Conservation (phyloP, 2,329 filamentous ascomycete species). For the Fusarium stilboides region DNA sequence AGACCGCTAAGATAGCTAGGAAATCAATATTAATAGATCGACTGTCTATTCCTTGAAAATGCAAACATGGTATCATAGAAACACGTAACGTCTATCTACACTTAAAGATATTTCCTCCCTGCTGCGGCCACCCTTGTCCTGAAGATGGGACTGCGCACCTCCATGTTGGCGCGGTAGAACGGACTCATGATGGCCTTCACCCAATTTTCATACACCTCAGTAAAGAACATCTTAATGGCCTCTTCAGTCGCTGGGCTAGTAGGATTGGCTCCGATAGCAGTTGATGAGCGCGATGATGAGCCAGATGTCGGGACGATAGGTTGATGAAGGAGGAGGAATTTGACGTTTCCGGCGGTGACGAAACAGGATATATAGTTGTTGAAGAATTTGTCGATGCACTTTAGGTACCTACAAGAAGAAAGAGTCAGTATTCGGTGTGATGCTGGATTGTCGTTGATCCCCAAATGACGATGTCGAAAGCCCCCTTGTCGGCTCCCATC, state of each 20-base stretch:
- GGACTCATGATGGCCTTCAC: conserved; percentile 98
- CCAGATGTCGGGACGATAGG: conserved; percentile 66
- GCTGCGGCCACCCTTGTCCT: conserved; percentile 85
- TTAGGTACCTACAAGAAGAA: conserved; percentile 81
- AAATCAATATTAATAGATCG: background rate
- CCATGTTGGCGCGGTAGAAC: conserved; percentile 90
- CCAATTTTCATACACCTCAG: conserved; percentile 96
- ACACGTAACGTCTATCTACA: conserved; percentile 19
- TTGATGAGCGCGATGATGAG: conserved; percentile 69
- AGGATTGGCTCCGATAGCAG: conserved; percentile 86
- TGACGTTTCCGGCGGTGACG: conserved; percentile 91
- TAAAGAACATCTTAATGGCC: conserved; percentile 94
- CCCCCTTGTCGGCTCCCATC: conserved; percentile 7
- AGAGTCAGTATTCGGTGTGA: conserved; percentile 12
- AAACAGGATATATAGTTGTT: conserved; percentile 96
- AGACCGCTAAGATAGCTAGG: background rate
- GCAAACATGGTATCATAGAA: conserved; percentile 46
- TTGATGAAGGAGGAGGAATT: conserved; percentile 94
- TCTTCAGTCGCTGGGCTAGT: conserved; percentile 93
- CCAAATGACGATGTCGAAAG: background rate
- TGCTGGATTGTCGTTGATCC: background rate
- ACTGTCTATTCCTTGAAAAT: conserved; percentile 19
- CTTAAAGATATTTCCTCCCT: conserved; percentile 90
- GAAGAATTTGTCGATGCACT: conserved; percentile 96
- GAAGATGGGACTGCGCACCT: conserved; percentile 90